Conservation (phyloP, 1,284 basidiomycete species). For the Heterobasidion irregulare region DNA sequence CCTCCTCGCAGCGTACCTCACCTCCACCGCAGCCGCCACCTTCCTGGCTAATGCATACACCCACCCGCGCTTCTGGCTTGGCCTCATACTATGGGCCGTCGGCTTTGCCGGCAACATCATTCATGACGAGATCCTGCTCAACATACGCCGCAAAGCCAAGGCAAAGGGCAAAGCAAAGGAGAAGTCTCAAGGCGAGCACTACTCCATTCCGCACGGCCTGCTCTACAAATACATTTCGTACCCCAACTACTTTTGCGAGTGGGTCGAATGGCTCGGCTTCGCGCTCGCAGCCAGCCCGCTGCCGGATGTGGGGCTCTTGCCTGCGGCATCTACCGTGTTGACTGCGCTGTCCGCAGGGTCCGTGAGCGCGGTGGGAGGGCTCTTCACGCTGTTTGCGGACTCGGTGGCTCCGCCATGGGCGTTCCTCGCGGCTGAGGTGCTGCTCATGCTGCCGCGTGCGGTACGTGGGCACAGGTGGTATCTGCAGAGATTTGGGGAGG, state of each 20-base stretch:
- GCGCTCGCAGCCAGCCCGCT: constrained; percentile 54
- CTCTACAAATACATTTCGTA: constrained; percentile 80
- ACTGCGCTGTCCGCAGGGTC: constrained; percentile 10
- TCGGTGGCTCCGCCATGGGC: constrained; percentile 60
- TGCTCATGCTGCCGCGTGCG: constrained; percentile 74
- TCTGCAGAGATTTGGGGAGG: constrained; percentile 43
- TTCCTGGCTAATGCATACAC: constrained; percentile 28
- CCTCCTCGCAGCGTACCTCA: constrained; percentile 63
- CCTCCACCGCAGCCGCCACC: constrained; percentile 38
- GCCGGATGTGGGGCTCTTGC: constrained; percentile 22
- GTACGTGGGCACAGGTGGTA: constrained; percentile 81
- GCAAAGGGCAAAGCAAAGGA: constrained; percentile 27
- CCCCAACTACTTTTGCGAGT: constrained; percentile 92
- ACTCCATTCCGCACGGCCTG: constrained; percentile 78
- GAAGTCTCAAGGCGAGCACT: constrained; percentile 34
- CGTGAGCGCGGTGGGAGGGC: constrained; percentile 17
- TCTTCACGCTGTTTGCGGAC: constrained; percentile 25
- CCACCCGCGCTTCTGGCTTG: constrained; percentile 50
- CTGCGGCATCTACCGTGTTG: constrained; percentile 16
- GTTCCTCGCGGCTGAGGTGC: constrained; percentile 66
- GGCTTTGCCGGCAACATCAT: constrained; percentile 77
- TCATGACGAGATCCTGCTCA: constrained; percentile 84
- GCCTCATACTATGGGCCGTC: constrained; percentile 54
- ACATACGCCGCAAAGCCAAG: constrained; percentile 47
- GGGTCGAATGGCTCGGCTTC: constrained; percentile 81